These are phyloP conservation scores for Nidula microcarpa DNA, from an alignment of 768 basidiomycete genomes.

Conservation along the genomic window DNA sequence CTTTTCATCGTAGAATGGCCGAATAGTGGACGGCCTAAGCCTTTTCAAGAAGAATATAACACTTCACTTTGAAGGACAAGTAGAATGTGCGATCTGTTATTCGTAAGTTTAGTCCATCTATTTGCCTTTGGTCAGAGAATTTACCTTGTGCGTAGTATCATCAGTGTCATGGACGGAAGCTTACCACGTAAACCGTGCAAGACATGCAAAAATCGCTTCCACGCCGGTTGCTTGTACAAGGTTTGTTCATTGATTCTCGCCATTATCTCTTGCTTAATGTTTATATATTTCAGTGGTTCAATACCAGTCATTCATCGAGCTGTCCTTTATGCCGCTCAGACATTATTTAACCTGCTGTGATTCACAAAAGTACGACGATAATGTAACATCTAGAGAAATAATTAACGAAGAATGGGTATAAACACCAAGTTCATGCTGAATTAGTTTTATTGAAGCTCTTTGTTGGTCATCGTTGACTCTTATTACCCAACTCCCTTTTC, in stretches of 20 bases:
- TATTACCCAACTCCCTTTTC: too few relatives aligned
- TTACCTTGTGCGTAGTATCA: conserved; percentile 53
- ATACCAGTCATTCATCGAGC: conserved; percentile 82
- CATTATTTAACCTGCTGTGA: conserved; percentile 42
- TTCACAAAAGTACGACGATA: too few relatives aligned
- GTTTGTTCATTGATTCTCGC: conserved; percentile 27
- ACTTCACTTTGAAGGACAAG: conserved; percentile 92
- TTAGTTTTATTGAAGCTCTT: too few relatives aligned
- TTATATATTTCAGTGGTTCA: conserved; percentile 67
- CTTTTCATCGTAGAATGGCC: conserved; percentile 63
- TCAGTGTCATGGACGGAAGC: conserved; percentile 83
- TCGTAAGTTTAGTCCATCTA: conserved; percentile 48
- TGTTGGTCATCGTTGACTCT: too few relatives aligned
- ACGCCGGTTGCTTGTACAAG: conserved; percentile 89
- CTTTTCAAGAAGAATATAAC: conserved; percentile 94
- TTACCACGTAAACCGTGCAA: conserved; percentile 89
- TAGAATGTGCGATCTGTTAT: conserved; percentile 96
- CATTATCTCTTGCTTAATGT: not conserved
- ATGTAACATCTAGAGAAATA: too few relatives aligned
- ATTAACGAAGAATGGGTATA: too few relatives aligned
- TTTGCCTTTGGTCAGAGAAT: not conserved
- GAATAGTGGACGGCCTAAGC: conserved; percentile 81
- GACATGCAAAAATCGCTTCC: conserved; percentile 94
- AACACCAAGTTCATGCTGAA: too few relatives aligned
- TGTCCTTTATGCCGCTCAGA: conserved; percentile 91